Base-by-base conservation (phyloP, 768 basidiomycete species). In the Mycena chlorophos region DNA sequence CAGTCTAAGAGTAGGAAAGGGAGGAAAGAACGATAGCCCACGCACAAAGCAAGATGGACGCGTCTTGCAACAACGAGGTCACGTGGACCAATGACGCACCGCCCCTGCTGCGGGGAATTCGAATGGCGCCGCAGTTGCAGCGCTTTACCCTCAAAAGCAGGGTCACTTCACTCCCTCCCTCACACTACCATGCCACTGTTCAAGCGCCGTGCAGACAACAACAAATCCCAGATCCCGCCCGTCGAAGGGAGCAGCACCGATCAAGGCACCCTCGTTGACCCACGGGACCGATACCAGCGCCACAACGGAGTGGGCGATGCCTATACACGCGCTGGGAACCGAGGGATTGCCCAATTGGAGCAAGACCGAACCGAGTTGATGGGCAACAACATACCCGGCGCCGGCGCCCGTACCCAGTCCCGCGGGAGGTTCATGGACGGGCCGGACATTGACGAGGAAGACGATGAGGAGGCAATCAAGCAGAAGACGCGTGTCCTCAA, bases 391-490 rank as follows among this genome's bases (percentile, higher is more conserved):
- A 77, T 82, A 48, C 76, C 79, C 1, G 66, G n/a, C n/a, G n/a
- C 77, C 43, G 75, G 73, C 62, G 66, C 66, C 29, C 74, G 76
- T 16, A 72, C 80, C 6, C 82, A 79, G 68, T 71, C 79, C 51
- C 80, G 81, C 54, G 79, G 74, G 1, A 75, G 76, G 3, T 60
- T 46, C 1, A 56, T 68, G 28, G 75, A 74, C 31, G 74, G 75
- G 49, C 53, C 69, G 39, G 70, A 75, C 1, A 79, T 78, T 29
- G 76, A 81, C 63, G 80, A 82, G 60, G 77, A 78, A 31, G 84
- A 86, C 5, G 88, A 87, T 49, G 75, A 87, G 14, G 89, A 91
- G 68, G 85, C 81, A 20, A 90, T 91, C 70, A 90, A 89, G 72
- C 81, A 86, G 64, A 82, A 86, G 68, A 86, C 84, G 53, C 73